Percentiles rank a stretch among this genome's conserved stretches.
Evolutionary conservation across 2,329 filamentous ascomycete genomes (phyloP).

Genomic region (Apiospora sp.): DNA sequence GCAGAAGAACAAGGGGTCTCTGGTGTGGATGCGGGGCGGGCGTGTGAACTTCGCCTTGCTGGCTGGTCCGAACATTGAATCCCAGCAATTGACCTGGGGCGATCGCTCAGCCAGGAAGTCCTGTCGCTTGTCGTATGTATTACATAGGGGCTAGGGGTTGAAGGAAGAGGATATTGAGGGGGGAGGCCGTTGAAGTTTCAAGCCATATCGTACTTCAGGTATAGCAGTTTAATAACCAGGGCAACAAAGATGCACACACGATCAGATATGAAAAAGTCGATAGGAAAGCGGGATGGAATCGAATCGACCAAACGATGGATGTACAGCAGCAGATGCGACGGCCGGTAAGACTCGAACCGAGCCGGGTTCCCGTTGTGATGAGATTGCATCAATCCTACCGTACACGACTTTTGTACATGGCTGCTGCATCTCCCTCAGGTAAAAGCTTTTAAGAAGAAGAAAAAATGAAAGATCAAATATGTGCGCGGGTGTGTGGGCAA

Average conservation of each 20-base stretch:
- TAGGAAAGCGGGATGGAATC: not conserved
- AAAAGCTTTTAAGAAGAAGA: too few relatives aligned
- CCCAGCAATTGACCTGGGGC: not conserved
- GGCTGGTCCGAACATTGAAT: not conserved
- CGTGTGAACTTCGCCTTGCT: constrained; percentile 15
- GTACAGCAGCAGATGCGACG: not conserved
- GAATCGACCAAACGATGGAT: not conserved
- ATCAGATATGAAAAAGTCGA: not conserved
- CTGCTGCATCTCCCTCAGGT: not conserved
- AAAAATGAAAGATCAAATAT: not conserved
- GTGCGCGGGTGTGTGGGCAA: not conserved
- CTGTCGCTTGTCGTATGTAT: not conserved
- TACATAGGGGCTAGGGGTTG: constrained; percentile 7
- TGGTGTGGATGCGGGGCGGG: constrained; percentile 3
- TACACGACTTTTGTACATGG: not conserved
- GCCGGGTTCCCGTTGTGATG: constrained; percentile 18
- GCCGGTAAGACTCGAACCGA: constrained; percentile 18
- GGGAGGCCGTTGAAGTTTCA: constrained; percentile 4
- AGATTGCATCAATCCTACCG: constrained; percentile 14
- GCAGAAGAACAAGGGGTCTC: not conserved
- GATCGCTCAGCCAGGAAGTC: constrained; percentile 3
- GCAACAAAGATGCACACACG: not conserved
- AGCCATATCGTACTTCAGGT: not conserved
- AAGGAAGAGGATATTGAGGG: constrained; percentile 11
- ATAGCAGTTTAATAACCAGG: not conserved